A percentile compares a stretch with the other conserved stretches of the same genome.
Conservation (phyloP, 148 eudicot genomes). For the Limonium bicolor region DNA sequence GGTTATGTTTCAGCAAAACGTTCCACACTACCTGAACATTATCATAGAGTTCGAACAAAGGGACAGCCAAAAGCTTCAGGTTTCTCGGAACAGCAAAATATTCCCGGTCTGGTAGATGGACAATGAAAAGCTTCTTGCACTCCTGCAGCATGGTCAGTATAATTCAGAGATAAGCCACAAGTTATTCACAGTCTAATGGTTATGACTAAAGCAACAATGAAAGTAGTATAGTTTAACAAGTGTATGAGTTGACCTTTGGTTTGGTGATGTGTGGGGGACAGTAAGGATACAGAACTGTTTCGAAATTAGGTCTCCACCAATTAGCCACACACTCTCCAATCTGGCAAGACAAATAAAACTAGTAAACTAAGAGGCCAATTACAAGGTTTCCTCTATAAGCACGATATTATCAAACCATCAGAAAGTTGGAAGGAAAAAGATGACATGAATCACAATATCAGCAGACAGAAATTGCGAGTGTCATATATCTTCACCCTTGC, state of each 20-base stretch:
- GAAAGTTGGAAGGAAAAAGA: no score
- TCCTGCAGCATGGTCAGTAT: conserved; percentile 34
- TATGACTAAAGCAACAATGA: neutral
- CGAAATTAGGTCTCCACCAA: conserved; percentile 49
- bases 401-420: no score
- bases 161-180: no score
- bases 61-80: conserved; percentile 88
- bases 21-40: conserved; percentile 59
- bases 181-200: no score
- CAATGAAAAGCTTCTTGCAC: conserved; percentile 82
- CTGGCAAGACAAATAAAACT: no score
- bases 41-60: conserved; percentile 90
- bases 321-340: conserved; percentile 22
- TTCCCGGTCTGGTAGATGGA: conserved; percentile 80
- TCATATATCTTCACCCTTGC: no score
- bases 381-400: no score
- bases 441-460: no score
- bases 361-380: no score
- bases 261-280: conserved; percentile 45
- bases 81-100: conserved; percentile 96
- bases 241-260: conserved; percentile 48
- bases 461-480: no score
- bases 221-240: neutral
- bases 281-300: conserved; percentile 36
- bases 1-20: neutral